A percentile compares a stretch with the other conserved stretches of the same genome.
Evolutionary conservation across 177 flowering plant species (phyloP).

Genomic region (Vitis hybrid): DNA sequence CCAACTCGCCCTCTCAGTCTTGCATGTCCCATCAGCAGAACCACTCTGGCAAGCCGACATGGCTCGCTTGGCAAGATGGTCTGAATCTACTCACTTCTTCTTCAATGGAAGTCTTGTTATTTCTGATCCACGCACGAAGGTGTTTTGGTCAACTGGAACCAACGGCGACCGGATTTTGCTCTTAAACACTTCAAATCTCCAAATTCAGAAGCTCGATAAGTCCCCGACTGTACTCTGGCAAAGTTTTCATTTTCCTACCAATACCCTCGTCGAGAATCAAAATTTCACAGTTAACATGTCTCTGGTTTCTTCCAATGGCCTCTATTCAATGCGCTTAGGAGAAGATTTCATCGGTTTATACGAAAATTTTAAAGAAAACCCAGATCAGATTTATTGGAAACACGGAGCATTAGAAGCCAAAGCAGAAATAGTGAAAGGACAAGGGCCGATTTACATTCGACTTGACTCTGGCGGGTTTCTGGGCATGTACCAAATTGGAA

Average conservation of each 20-base stretch:
- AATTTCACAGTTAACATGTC: slow-evolving; percentile 67
- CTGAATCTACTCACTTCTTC: slow-evolving; percentile 38
- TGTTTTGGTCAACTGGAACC: slow-evolving; percentile 66
- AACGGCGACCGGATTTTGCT: slow-evolving; percentile 53
- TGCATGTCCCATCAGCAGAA: slow-evolving; percentile 62
- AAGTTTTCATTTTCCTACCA: slow-evolving; percentile 74
- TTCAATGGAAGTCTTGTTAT: slow-evolving; percentile 82
- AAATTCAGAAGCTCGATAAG: slow-evolving; percentile 24
- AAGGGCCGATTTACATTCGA: slow-evolving; percentile 56
- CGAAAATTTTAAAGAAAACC: slow-evolving; percentile 32
- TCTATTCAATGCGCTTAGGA: slow-evolving; percentile 63
- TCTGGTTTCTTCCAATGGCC: slow-evolving; percentile 56
- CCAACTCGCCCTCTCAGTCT: slow-evolving; percentile 63
- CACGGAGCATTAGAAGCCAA: slow-evolving; percentile 69
- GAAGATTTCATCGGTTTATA: slow-evolving; percentile 56
- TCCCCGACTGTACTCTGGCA: slow-evolving; percentile 56
- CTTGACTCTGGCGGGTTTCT: slow-evolving; percentile 66
- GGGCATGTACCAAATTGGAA: slow-evolving; percentile 73
- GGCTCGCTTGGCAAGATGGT: slow-evolving; percentile 43
- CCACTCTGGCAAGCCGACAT: slow-evolving; percentile 64
- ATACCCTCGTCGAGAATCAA: slow-evolving; percentile 78
- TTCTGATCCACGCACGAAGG: slow-evolving; percentile 38
- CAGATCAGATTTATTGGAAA: slow-evolving; percentile 55
- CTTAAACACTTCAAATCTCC: slow-evolving; percentile 59
- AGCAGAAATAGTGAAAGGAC: slow-evolving; percentile 46